Base-by-base conservation (phyloP, 768 basidiomycete genomes). In the Lactarius hatsudake region DNA sequence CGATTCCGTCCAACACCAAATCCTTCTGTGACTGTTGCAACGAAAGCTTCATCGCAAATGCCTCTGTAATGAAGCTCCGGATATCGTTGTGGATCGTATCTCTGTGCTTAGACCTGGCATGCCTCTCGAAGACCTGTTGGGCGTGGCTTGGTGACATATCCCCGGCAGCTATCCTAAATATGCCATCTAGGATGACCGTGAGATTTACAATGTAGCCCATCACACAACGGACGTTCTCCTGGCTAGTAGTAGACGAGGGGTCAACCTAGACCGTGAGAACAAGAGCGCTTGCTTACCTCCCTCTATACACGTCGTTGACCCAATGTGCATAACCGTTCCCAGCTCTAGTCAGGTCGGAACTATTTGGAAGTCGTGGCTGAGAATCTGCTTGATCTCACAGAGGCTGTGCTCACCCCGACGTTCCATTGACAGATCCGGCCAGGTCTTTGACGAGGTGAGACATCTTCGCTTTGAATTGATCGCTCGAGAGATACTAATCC, bases 121-220 rank as follows among this genome's bases (percentile, higher is more conserved):
- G 58, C 2, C 18, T 43, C 9, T 59, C 36, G n/a, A 54, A 5
- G n/a, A 42, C 32, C n/a, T 4, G 18, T 9, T 6, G 38, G 5
- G 32, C 58, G 2, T 32, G 45, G 2, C 7, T 3, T 15, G 17
- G 10, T 3, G 38, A 34, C 2, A 61, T 32, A 15, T 30, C 17
- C 5, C 59, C 40, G 1, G 9, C 40, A 0, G 64, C 8, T 13
- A 26, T 57, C 55, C 23, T 34, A 20, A 36, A 61, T 9, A 61
- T 18, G 38, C 23, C 42, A 45, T 61, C 23, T 0, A 59, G n/a
- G 9, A 62, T 51, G 7, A 53, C 48, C 5, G 45, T 67, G 48
- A 67, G 61, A 34, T 62, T 20, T 30, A 66, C 65, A 18, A 66
- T 62, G 65, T 66, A 66, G 43, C 60, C 65, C 60, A 62, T 56